Evolutionary conservation across 345 rosid genomes (phyloP).

Genomic region (Hevea brasiliensis): DNA sequence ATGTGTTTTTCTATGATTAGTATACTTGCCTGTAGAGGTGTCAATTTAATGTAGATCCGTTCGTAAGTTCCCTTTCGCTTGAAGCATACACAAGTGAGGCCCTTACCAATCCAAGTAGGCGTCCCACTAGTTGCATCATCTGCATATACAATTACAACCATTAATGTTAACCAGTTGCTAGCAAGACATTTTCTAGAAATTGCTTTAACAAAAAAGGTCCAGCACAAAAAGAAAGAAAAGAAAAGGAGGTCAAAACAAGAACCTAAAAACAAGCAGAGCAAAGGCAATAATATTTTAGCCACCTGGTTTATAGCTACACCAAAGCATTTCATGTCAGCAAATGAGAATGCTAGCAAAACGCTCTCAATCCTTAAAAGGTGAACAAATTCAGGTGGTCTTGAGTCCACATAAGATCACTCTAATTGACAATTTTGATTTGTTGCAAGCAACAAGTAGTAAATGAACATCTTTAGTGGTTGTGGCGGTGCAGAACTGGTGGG

Average conservation of each 20-base stretch:
- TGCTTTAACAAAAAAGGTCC: neutral
- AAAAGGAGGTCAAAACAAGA: neutral
- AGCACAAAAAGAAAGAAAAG: neutral
- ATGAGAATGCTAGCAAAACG: neutral
- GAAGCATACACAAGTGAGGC: constrained; percentile 89
- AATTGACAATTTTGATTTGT: neutral
- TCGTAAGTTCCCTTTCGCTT: constrained; percentile 73
- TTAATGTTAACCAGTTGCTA: neutral
- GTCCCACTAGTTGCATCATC: constrained; percentile 62
- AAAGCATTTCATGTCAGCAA: constrained; percentile 27
- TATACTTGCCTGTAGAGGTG: constrained; percentile 76
- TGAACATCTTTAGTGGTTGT: neutral
- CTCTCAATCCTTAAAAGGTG: neutral
- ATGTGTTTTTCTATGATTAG: neutral
- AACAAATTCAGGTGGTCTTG: neutral
- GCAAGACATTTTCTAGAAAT: neutral
- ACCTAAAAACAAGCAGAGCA: constrained; percentile 6
- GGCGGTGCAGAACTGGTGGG: neutral
- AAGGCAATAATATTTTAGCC: neutral
- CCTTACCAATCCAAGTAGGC: constrained; percentile 80
- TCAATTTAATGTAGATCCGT: constrained; percentile 66
- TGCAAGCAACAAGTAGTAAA: constrained; percentile 8
- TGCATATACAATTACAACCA: constrained; percentile 24
- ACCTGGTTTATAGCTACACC: constrained; percentile 23
- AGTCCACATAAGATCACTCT: neutral